Conservation (phyloP, 768 basidiomycete genomes). For the Auriscalpium orientale region DNA sequence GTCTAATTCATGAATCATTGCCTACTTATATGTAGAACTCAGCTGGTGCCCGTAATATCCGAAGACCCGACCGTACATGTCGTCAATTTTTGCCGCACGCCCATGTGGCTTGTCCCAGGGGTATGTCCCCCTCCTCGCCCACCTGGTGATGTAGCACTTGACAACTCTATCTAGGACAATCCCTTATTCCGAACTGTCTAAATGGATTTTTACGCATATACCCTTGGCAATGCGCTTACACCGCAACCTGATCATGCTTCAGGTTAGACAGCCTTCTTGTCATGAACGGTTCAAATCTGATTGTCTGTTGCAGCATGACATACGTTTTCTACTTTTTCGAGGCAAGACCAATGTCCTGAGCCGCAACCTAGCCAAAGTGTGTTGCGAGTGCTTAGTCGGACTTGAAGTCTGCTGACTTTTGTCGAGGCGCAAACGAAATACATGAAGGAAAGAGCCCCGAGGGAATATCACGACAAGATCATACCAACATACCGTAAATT, state of each 20-base stretch:
- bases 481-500: slow-evolving; percentile 23
- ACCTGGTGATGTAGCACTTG: not conserved
- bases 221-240: slow-evolving; percentile 9
- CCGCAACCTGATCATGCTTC: slow-evolving; percentile 4
- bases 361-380: not conserved
- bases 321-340: not conserved
- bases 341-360: not conserved
- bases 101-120: slow-evolving; percentile 18
- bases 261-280: slow-evolving; percentile 1
- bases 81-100: slow-evolving; percentile 23
- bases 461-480: slow-evolving; percentile 22
- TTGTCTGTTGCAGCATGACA: not conserved
- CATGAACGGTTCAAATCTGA: not conserved
- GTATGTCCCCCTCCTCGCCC: not conserved
- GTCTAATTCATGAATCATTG: not conserved
- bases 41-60: slow-evolving; percentile 21
- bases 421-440: slow-evolving; percentile 6
- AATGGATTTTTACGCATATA: slow-evolving; percentile 18
- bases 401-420: not conserved
- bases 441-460: slow-evolving; percentile 19
- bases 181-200: slow-evolving; percentile 5
- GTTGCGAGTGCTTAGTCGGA: not conserved
- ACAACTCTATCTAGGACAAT: not conserved
- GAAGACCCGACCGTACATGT: slow-evolving; percentile 17
- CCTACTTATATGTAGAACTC: slow-evolving; percentile 14